Base-by-base conservation (phyloP, 1,284 basidiomycete genomes). In the Cryptococcus sp. region DNA sequence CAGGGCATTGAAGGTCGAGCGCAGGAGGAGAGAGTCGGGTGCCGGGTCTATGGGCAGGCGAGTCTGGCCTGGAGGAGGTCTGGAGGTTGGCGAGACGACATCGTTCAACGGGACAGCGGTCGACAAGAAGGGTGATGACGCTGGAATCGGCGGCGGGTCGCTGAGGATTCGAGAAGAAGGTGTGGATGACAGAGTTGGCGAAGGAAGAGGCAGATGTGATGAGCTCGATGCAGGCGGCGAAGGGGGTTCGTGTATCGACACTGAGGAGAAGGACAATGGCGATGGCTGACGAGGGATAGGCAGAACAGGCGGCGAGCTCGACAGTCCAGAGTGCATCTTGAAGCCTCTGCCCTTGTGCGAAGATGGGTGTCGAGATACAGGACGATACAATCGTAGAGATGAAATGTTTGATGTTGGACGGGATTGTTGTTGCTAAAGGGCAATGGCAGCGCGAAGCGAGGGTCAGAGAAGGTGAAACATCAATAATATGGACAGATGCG, bases 1-100 rank as follows among this genome's bases (percentile, higher is more conserved):
- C 6, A 74, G 60, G 2, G 66, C 59, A 2, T 66, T 48, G 33
- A 74, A 59, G 2, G 69, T 69, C 2, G 69, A 65, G n/a, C 70
- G 61, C 36, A 69, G 61, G 3, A 74, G 48, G 12, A 72, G 53
- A 10, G 68, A 70, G 51, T 74, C 72, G 5, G 63, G 58, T 19
- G 61, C 40, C 9, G 68, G 69, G 12, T 62, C 51, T n/a, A 59
- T 47, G 4, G 70, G 68, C 14, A 69, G 52, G 0, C 59, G 38
- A 14, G 21, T 16, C 18, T 43, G 21, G 3, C 14, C 21, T 28
- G 36, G 38, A 39, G 5, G 38, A 21, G 22, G 5, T 39, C 7
- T 7, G 12, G 23, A 39, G 12, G 21, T n/a, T 6, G 34, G 34
- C 34, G 7, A 19, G n/a, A 23, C 11, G 38, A 24, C 18, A 19